Conservation (phyloP, 2,329 filamentous ascomycete species). For the Eurotiales sp. region DNA sequence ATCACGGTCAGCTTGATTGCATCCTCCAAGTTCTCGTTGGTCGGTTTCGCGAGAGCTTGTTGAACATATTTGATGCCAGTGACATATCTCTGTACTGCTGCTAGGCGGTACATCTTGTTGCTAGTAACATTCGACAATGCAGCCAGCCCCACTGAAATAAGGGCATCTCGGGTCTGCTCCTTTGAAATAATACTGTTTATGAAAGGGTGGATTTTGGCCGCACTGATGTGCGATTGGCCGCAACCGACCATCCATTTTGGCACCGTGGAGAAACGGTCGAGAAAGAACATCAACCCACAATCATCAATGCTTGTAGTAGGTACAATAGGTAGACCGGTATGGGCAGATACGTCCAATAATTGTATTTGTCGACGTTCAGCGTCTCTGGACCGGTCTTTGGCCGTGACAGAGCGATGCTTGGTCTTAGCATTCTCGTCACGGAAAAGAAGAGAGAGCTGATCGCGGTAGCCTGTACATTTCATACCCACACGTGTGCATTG, state of each 20-base stretch:
- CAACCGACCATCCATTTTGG: background rate
- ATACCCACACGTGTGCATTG: slow-evolving; percentile 29
- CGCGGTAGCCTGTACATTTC: slow-evolving; percentile 28
- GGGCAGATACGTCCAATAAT: background rate
- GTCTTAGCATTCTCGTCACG: slow-evolving; percentile 28
- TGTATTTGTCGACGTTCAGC: slow-evolving; percentile 2
- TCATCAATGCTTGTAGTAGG: slow-evolving; percentile 18
- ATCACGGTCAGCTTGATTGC: background rate
- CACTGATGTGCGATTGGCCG: background rate
- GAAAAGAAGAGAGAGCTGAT: slow-evolving; percentile 26
- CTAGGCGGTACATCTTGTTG: slow-evolving; percentile 16
- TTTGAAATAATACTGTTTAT: slow-evolving; percentile 13
- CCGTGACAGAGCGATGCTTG: slow-evolving; percentile 20
- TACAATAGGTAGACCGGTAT: slow-evolving; percentile 1
- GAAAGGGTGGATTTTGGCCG: slow-evolving; percentile 3
- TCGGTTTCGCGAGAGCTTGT: slow-evolving; percentile 17
- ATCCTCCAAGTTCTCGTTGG: slow-evolving; percentile 8
- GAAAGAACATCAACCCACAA: slow-evolving; percentile 23
- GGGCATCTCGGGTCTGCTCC: slow-evolving; percentile 20
- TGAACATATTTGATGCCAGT: slow-evolving; percentile 17
- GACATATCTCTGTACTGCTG: slow-evolving; percentile 22
- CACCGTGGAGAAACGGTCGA: slow-evolving; percentile 19
- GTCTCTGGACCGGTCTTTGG: slow-evolving; percentile 19
- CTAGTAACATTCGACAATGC: slow-evolving; percentile 24
- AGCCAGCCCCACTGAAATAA: slow-evolving; percentile 23